Evolutionary conservation across 345 rosid species (phyloP).

Genomic region (Heritiera fomes): DNA sequence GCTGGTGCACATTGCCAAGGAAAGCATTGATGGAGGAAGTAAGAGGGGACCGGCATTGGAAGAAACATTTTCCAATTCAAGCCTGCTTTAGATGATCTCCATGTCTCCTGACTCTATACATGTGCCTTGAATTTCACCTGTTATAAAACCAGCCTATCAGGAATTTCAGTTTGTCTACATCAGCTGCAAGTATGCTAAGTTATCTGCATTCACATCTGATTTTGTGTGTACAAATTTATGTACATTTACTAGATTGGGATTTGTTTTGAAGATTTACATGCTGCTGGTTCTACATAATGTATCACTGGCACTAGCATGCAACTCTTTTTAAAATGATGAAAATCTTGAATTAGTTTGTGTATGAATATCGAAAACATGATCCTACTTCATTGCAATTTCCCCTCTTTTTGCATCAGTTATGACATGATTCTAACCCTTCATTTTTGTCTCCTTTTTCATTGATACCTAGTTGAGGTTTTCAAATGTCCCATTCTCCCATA

Average conservation of each 20-base stretch:
- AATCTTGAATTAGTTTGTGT: not conserved
- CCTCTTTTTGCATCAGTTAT: too few relatives aligned
- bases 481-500: too few relatives aligned
- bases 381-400: too few relatives aligned
- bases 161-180: not conserved
- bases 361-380: not conserved
- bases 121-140: conserved; percentile 29
- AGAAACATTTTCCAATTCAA: conserved; percentile 88
- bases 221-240: conserved; percentile 10
- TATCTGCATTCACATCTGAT: not conserved
- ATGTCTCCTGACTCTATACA: conserved; percentile 81
- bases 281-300: not conserved
- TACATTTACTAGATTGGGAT: conserved; percentile 14
- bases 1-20: conserved; percentile 53
- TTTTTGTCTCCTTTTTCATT: not conserved
- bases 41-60: conserved; percentile 59
- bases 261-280: conserved; percentile 8
- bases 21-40: conserved; percentile 46
- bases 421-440: too few relatives aligned
- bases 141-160: not conserved
- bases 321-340: not conserved
- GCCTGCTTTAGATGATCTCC: conserved; percentile 87
- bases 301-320: not conserved
- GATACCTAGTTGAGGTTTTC: not conserved
- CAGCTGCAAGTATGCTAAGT: not conserved